Percentiles rank a stretch among this genome's conserved stretches.
Evolutionary conservation across 805 yeast species (phyloP).

Genomic region (Teunomyces lycoperdinae): DNA sequence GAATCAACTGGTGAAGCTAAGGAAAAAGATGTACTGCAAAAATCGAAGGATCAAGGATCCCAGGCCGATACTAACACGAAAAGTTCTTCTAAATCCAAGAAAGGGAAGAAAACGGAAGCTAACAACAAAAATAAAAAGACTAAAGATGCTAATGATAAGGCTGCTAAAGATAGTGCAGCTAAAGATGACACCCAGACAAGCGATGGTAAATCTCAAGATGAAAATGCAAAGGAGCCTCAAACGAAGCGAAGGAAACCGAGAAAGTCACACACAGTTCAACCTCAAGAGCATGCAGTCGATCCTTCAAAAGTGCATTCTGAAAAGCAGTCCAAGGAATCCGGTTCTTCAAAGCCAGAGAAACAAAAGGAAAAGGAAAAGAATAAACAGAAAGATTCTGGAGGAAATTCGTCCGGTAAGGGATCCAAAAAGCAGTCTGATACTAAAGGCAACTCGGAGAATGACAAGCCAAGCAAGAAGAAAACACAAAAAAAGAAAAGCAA

Average conservation of each 20-base stretch:
- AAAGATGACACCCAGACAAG: not conserved
- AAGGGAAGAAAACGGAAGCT: conserved; percentile 7
- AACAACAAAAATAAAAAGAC: conserved; percentile 7
- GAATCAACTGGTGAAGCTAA: conserved; percentile 7
- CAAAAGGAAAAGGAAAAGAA: not conserved
- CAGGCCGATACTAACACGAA: not conserved
- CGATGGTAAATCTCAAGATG: not conserved
- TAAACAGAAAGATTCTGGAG: not conserved
- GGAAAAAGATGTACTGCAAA: conserved; percentile 6
- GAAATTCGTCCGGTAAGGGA: not conserved
- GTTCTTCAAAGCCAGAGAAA: conserved; percentile 5
- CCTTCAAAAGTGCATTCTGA: not conserved
- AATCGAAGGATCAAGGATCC: conserved; percentile 4
- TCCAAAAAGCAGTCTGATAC: conserved; percentile 2
- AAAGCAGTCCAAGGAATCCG: not conserved
- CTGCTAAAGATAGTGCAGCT: not conserved
- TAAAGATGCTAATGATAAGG: conserved; percentile 1
- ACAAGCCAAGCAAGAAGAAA: conserved; percentile 1
- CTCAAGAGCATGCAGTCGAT: not conserved
- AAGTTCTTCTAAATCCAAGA: not conserved
- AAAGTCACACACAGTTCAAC: not conserved
- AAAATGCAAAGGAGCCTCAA: not conserved
- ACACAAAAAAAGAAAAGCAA: not conserved
- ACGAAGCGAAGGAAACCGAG: not conserved
- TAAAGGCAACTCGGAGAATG: not conserved